Percentiles rank a stretch among this genome's conserved stretches.
Evolutionary conservation across 139 green algal species (phyloP).

Genomic region (Pseudopediastrum boryanum): DNA sequence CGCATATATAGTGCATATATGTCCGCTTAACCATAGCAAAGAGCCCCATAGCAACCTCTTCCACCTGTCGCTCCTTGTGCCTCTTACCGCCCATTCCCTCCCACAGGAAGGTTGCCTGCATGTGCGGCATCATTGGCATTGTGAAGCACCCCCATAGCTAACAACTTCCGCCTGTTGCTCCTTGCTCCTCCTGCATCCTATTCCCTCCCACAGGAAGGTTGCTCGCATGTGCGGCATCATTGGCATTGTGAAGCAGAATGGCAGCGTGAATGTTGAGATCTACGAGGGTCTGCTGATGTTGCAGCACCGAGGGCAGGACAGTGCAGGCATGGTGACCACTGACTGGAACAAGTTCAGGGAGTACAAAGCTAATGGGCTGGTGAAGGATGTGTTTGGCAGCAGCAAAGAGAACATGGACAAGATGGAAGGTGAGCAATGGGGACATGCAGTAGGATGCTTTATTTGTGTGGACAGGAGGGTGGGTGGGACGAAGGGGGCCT

Average conservation of each 20-base stretch:
- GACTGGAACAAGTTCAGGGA: constrained; percentile 87
- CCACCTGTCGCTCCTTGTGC: not conserved
- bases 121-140: too few relatives aligned
- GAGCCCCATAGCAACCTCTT: not conserved
- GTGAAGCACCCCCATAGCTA: not conserved
- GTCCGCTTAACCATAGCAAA: too few relatives aligned
- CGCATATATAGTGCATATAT: too few relatives aligned
- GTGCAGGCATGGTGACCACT: constrained; percentile 94
- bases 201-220: constrained; percentile 43
- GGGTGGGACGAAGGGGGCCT: too few relatives aligned
- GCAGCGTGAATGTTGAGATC: constrained; percentile 83
- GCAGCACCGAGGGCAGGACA: constrained; percentile 48
- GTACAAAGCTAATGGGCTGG: constrained; percentile 96
- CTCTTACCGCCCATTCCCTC: not conserved
- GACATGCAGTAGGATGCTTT: not conserved
- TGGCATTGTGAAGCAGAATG: constrained; percentile 86
- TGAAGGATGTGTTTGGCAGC: constrained; percentile 97
- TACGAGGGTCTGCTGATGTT: constrained; percentile 98
- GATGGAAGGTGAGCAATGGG: constrained; percentile 66
- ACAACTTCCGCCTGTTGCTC: not conserved
- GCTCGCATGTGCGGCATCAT: constrained; percentile 93
- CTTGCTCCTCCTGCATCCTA: not conserved
- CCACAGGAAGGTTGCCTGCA: constrained; percentile 51
- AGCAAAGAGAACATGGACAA: constrained; percentile 74
- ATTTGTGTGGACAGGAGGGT: not conserved